phyloP scores from a whole-genome alignment of 75 land plant species.

The Sequoia sempervirens region DNA sequence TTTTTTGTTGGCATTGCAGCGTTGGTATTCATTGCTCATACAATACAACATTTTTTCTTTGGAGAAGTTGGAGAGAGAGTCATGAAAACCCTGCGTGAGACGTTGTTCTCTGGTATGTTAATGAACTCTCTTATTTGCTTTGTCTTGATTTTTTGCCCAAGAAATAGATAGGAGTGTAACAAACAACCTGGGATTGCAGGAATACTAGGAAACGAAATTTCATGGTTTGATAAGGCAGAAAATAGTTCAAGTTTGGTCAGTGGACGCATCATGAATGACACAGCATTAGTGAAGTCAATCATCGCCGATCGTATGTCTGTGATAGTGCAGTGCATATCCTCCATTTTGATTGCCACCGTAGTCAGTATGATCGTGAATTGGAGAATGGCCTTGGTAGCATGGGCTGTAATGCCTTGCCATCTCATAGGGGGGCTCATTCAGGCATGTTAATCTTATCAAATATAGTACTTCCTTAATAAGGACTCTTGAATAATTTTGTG shows the following conservation, averaged over 20 bases:
- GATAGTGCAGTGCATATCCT: no score
- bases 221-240: slow-evolving; percentile 68
- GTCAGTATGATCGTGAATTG: slow-evolving; percentile 35
- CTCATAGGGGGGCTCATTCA: slow-evolving; percentile 38
- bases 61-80: slow-evolving; percentile 49
- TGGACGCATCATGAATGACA: no score
- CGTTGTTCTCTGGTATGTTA: slow-evolving; percentile 37
- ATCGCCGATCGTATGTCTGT: no score
- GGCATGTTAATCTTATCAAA: slow-evolving; percentile 1
- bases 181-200: slow-evolving; percentile 23
- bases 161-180: background rate
- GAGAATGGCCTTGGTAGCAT: slow-evolving; percentile 1
- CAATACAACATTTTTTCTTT: slow-evolving; percentile 46
- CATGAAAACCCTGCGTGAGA: slow-evolving; percentile 34
- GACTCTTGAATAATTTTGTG: no score
- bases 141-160: background rate
- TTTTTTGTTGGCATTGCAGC: slow-evolving; percentile 24
- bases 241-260: slow-evolving; percentile 42
- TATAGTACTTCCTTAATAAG: no score
- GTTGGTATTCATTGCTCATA: slow-evolving; percentile 26
- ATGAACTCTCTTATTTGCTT: background rate
- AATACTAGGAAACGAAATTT: slow-evolving; percentile 55
- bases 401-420: slow-evolving; percentile 22
- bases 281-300: no score
- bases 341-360: background rate